Evolutionary conservation across 805 yeast species (phyloP).

Genomic region (Alloascoidea africana): DNA sequence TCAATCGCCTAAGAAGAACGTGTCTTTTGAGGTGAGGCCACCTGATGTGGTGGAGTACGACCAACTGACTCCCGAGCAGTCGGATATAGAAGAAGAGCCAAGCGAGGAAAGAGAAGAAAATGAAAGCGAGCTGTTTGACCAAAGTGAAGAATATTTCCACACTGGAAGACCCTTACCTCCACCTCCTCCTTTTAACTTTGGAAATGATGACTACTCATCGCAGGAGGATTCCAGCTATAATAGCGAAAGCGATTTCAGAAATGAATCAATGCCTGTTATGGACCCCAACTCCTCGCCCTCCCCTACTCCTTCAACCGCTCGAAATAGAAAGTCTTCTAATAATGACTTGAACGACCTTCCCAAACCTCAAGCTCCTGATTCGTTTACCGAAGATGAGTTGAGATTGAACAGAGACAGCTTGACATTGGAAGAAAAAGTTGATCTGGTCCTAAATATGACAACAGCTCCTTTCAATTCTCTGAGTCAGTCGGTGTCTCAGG

Average conservation of each 20-base stretch:
- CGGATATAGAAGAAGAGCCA: not conserved
- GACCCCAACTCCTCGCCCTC: not conserved
- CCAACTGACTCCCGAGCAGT: constrained; percentile 1
- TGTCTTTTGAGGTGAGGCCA: constrained; percentile 1
- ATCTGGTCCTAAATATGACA: no score
- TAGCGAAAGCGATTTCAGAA: not conserved
- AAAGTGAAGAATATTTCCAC: no score
- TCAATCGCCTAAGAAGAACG: constrained; percentile 2
- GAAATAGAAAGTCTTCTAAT: no score
- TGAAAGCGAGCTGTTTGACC: not conserved
- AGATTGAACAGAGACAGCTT: no score
- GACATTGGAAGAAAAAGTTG: no score
- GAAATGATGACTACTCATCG: not conserved
- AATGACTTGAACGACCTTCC: no score
- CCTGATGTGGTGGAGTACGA: constrained; percentile 2
- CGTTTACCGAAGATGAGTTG: no score
- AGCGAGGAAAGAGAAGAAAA: not conserved
- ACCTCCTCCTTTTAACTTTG: not conserved
- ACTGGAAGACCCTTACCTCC: not conserved
- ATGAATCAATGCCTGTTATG: constrained; percentile 1
- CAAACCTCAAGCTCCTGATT: no score
- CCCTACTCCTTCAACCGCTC: no score
- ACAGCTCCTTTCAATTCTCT: no score
- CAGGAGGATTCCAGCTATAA: not conserved
- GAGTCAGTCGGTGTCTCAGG: no score